A percentile compares a stretch with the other conserved stretches of the same genome.
phyloP scores from a whole-genome alignment of 2,329 filamentous ascomycete species.

The Phyllosticta paracitricarpa region DNA sequence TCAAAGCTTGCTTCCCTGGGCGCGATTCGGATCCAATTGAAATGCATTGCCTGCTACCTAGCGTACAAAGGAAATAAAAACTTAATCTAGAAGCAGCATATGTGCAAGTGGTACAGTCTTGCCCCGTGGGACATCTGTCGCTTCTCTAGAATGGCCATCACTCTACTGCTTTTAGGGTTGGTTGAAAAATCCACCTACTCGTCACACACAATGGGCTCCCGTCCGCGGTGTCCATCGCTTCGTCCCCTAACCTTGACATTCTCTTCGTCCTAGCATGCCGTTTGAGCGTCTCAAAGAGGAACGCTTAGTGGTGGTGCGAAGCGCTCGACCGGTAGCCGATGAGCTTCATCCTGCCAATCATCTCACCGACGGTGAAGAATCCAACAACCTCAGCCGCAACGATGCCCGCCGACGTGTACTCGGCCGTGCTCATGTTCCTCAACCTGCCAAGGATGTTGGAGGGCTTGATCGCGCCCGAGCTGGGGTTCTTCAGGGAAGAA shows the following conservation, averaged over 20 bases:
- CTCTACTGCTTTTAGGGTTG: conserved; percentile 7
- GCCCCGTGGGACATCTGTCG: conserved; percentile 10
- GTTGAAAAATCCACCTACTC: conserved; percentile 1
- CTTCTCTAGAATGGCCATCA: conserved; percentile 5
- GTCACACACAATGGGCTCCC: conserved; percentile 1
- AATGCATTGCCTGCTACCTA: conserved; percentile 12
- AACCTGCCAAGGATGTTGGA: conserved; percentile 45
- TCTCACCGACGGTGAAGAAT: conserved; percentile 97
- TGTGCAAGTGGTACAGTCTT: conserved; percentile 30
- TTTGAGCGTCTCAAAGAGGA: neutral
- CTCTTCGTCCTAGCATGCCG: neutral
- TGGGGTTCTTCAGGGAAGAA: conserved; percentile 62
- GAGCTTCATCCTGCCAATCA: conserved; percentile 90
- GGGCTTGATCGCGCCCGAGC: conserved; percentile 47
- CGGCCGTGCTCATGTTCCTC: conserved; percentile 60
- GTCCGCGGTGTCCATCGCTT: neutral
- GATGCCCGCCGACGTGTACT: conserved; percentile 65
- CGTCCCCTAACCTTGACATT: conserved; percentile 5
- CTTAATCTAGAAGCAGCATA: conserved; percentile 28
- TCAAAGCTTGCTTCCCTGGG: conserved; percentile 3
- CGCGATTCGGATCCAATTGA: neutral
- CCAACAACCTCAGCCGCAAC: conserved; percentile 78
- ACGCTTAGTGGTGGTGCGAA: conserved; percentile 22
- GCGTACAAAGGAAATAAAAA: conserved; percentile 20
- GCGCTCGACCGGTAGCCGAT: conserved; percentile 60